phyloP scores from a whole-genome alignment of 495 filamentous ascomycete genomes.

The Talaromyces trachyspermus region DNA sequence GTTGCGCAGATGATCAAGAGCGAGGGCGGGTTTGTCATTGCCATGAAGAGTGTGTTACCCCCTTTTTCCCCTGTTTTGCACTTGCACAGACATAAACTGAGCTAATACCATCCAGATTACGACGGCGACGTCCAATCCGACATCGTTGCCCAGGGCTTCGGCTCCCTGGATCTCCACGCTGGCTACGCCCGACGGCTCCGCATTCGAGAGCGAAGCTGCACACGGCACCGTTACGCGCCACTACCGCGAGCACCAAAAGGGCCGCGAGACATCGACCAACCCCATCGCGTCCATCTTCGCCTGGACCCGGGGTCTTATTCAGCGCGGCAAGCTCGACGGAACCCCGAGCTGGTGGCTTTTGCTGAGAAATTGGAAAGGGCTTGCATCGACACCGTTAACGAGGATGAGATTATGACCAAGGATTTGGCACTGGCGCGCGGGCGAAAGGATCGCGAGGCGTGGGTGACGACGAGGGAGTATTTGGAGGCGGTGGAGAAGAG shows the following conservation, averaged over 20 bases:
- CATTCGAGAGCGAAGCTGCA: constrained; percentile 94
- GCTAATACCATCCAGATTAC: constrained; percentile 58
- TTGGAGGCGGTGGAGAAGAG: constrained; percentile 81
- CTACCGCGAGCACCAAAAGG: constrained; percentile 98
- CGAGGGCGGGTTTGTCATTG: constrained; percentile 91
- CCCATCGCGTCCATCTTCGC: constrained; percentile 98
- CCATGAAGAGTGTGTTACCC: constrained; percentile 75
- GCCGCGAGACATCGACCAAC: constrained; percentile 94
- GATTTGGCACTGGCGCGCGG: constrained; percentile 89
- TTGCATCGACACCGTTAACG: constrained; percentile 88
- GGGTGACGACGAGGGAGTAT: constrained; percentile 86
- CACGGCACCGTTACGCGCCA: constrained; percentile 98
- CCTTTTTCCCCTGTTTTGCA: neutral
- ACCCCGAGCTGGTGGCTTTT: constrained; percentile 81
- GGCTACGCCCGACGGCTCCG: constrained; percentile 88
- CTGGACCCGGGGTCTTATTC: constrained; percentile 92
- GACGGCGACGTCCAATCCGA: constrained; percentile 99
- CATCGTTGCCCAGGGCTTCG: constrained; percentile 95
- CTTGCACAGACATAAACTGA: constrained; percentile 4
- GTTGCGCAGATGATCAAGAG: constrained; percentile 99
- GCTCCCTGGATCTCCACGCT: constrained; percentile 94
- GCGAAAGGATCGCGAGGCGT: constrained; percentile 69
- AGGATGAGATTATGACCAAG: constrained; percentile 97
- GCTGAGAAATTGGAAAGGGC: constrained; percentile 88
- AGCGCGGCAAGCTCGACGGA: constrained; percentile 82